These are phyloP conservation scores for Iris pallida DNA, from an alignment of 116 monocot species.

Conservation along the genomic window DNA sequence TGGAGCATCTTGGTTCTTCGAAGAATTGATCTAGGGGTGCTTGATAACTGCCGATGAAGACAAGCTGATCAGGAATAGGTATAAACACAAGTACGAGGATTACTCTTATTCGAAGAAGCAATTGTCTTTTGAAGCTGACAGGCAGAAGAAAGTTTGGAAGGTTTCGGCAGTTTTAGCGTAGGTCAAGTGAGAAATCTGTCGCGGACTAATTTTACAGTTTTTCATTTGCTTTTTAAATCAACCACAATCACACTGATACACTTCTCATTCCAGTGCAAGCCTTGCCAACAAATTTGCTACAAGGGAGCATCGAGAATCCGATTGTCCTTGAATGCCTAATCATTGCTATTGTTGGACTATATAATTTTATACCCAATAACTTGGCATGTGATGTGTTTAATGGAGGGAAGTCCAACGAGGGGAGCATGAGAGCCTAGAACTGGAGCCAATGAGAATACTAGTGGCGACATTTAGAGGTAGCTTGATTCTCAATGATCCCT, in stretches of 20 bases:
- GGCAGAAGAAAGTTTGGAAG: too few relatives aligned
- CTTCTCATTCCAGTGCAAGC: conserved; percentile 44
- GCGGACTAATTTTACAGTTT: too few relatives aligned
- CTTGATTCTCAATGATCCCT: conserved; percentile 25
- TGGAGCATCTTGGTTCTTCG: too few relatives aligned
- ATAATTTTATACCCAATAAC: conserved; percentile 54
- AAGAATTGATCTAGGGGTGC: too few relatives aligned
- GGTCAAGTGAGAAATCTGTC: too few relatives aligned
- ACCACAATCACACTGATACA: conserved; percentile 49
- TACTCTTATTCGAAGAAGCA: too few relatives aligned
- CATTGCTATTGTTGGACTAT: conserved; percentile 57
- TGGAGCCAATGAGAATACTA: background rate
- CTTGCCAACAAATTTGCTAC: conserved; percentile 24
- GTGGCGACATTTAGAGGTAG: background rate
- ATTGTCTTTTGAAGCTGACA: too few relatives aligned
- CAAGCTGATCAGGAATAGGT: too few relatives aligned
- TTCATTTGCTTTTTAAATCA: conserved; percentile 22
- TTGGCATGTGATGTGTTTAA: conserved; percentile 47
- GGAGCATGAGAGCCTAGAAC: background rate
- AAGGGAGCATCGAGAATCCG: conserved; percentile 24
- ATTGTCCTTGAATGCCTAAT: conserved; percentile 63
- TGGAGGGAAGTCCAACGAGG: conserved; percentile 5
- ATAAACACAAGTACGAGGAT: too few relatives aligned
- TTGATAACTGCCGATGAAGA: too few relatives aligned
- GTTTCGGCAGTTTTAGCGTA: too few relatives aligned